These are phyloP conservation scores for Dryas octopetala DNA, from an alignment of 306 rosid species.

Conservation along the genomic window DNA sequence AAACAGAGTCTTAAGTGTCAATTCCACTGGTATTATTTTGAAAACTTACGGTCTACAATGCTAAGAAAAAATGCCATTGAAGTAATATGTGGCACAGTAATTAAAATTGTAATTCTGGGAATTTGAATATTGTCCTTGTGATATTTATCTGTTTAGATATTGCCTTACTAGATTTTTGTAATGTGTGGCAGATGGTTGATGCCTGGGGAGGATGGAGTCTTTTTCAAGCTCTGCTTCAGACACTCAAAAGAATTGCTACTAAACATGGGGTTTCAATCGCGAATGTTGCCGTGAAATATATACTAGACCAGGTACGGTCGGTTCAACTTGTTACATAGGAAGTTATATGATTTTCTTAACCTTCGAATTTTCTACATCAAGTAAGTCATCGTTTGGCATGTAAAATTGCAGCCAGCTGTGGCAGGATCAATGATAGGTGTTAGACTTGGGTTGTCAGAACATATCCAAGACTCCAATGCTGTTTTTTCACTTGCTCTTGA, in stretches of 20 bases:
- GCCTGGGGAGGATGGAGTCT: constrained; percentile 96
- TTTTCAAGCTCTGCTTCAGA: constrained; percentile 80
- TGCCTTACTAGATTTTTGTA: not conserved
- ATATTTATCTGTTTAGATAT: not conserved
- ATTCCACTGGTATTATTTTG: not conserved
- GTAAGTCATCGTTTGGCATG: constrained; percentile 14
- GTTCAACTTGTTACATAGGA: constrained; percentile 8
- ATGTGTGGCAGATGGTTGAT: constrained; percentile 75
- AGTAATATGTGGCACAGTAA: not conserved
- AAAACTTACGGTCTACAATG: not conserved
- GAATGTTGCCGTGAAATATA: constrained; percentile 76
- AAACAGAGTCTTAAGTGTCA: not conserved
- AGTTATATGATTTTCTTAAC: not conserved
- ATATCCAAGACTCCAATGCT: constrained; percentile 63
- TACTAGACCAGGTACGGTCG: constrained; percentile 71
- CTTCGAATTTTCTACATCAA: not conserved
- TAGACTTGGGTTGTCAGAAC: constrained; percentile 93
- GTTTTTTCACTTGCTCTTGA: constrained; percentile 84
- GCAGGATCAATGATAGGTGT: constrained; percentile 98
- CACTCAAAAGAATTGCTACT: constrained; percentile 72
- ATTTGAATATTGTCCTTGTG: not conserved
- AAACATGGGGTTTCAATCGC: constrained; percentile 84
- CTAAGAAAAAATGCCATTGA: not conserved
- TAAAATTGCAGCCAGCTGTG: constrained; percentile 71
- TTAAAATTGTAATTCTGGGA: not conserved